Base-by-base conservation (phyloP, 768 basidiomycete species). In the Leccinellum albellum region DNA sequence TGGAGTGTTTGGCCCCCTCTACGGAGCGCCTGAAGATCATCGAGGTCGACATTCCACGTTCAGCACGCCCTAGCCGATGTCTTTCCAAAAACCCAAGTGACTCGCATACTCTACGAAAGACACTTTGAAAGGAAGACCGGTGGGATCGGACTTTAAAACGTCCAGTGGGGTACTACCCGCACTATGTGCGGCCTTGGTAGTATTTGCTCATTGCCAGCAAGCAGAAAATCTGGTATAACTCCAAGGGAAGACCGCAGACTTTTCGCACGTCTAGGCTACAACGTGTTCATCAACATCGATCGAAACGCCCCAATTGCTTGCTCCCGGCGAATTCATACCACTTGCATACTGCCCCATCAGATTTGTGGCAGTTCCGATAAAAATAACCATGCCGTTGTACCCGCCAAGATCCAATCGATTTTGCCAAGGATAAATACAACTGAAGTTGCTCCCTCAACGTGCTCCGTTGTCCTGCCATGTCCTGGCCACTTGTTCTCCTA, bases 1-100 rank as follows among this genome's bases (percentile, higher is more conserved):
- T n/a, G n/a, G n/a, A n/a, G n/a, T n/a, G n/a, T n/a, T n/a, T n/a
- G 14, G 37, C 40, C 33, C 21, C 37, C 42, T 54, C 40, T 23
- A 48, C 23, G 17, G 37, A 60, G 3, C 58, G 58, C 14, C 58
- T 53, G n/a, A 23, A n/a, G 35, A 49, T 58, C 35, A 15, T 33
- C n/a, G 20, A 28, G 53, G 21, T n/a, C 21, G 54, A 2, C 58
- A 46, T 21, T 29, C 52, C 31, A 24, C 6, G 13, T 12, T 55
- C 21, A 26, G 45, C 8, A 21, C 20, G 3, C 6, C 20, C n/a
- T n/a, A n/a, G n/a, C n/a, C n/a, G n/a, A n/a, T n/a, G n/a, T n/a
- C n/a, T n/a, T n/a, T n/a, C n/a, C n/a, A n/a, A n/a, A 47, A 31
- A 12, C 15, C 26, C 17, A 14, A 29, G 33, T 42, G 40, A 42